phyloP scores from a whole-genome alignment of 192 early-diverging fungal genomes.

The Coemansia sp. region DNA sequence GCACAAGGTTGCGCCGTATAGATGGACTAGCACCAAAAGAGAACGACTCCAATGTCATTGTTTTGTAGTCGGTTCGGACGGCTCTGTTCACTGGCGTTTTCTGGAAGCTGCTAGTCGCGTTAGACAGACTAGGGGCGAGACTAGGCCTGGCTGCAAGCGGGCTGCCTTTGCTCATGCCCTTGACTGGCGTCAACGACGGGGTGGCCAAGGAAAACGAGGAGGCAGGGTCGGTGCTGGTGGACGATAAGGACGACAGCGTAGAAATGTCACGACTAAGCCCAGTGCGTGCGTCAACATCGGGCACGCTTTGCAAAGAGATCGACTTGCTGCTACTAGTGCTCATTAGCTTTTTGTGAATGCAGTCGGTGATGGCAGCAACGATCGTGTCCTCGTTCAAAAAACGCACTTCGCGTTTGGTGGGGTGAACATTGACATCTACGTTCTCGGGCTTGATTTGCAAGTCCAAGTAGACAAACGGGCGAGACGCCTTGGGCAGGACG shows the following conservation, averaged over 20 bases:
- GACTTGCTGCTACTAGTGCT: constrained; percentile 70
- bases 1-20: constrained; percentile 26
- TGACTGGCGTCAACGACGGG: not conserved
- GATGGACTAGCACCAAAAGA: constrained; percentile 40
- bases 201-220: not conserved
- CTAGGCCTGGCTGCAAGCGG: not conserved
- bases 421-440: constrained; percentile 98
- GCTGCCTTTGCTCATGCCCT: not conserved
- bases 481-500: constrained; percentile 80
- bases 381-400: constrained; percentile 91
- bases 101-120: not conserved
- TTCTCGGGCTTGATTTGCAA: constrained; percentile 84
- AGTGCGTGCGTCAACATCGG: constrained; percentile 7
- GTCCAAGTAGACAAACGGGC: constrained; percentile 88
- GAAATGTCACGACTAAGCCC: not conserved
- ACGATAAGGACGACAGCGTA: constrained; percentile 4
- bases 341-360: constrained; percentile 66
- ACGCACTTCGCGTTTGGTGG: constrained; percentile 92
- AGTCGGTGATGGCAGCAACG: constrained; percentile 65
- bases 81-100: constrained; percentile 69
- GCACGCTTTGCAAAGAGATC: constrained; percentile 63
- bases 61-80: constrained; percentile 84
- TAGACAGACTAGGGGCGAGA: not conserved
- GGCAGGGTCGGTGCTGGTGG: not conserved
- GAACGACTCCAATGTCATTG: constrained; percentile 69